A percentile compares a stretch with the other conserved stretches of the same genome.
Evolutionary conservation across 129 eudicot genomes (phyloP).

Genomic region (Helianthus annuus): HanXRQr2.0-SUNRISE NC_035441.2:81524859-81525358

Average conservation of each 20-base stretch:
- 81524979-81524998: conserved; percentile 53
- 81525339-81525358: no score
- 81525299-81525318: no score
- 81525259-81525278: no score
- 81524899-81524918: conserved; percentile 57
- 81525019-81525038: neutral
- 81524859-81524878: conserved; percentile 39
- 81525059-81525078: neutral
- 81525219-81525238: neutral
- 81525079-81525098: neutral
- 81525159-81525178: conserved; percentile 18
- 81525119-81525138: neutral
- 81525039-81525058: neutral
- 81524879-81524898: conserved; percentile 55
- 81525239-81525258: neutral
- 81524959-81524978: conserved; percentile 66
- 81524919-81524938: conserved; percentile 58
- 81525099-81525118: neutral
- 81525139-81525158: neutral
- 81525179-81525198: conserved; percentile 15
- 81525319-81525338: no score
- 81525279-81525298: no score
- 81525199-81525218: neutral
- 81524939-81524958: conserved; percentile 53
- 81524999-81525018: neutral